Percentiles rank a stretch among this genome's conserved stretches.
Evolutionary conservation across 78 protist genomes (phyloP).

Genomic region (Dictyostelium brefeldianum): DNA sequence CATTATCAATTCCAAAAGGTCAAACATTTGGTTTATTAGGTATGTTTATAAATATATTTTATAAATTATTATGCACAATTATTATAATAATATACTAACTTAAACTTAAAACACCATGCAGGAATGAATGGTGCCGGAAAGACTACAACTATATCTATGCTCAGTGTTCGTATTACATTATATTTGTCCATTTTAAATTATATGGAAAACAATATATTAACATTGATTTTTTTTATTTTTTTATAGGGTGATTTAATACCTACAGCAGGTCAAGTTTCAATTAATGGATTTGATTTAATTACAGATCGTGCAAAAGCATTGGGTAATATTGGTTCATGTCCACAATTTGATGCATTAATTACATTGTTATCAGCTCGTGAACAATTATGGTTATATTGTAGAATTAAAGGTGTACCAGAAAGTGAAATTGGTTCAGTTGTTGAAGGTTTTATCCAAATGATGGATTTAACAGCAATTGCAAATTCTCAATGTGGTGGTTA

Average conservation of each 20-base stretch:
- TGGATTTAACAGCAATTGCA: constrained; percentile 40
- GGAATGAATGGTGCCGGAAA: constrained; percentile 98
- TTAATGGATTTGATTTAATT: constrained; percentile 55
- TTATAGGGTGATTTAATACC: constrained; percentile 89
- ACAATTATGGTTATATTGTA: constrained; percentile 89
- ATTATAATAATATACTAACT: too few relatives aligned
- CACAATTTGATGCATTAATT: constrained; percentile 92
- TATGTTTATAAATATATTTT: too few relatives aligned
- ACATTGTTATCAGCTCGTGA: constrained; percentile 88
- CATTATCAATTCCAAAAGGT: constrained; percentile 73
- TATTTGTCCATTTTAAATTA: too few relatives aligned
- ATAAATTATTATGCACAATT: too few relatives aligned
- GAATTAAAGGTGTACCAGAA: constrained; percentile 82
- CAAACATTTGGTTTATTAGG: constrained; percentile 95
- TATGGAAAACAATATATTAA: too few relatives aligned
- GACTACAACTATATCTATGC: constrained; percentile 92
- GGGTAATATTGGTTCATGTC: constrained; percentile 90
- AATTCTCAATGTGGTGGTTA: constrained; percentile 11
- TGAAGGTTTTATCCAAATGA: constrained; percentile 35
- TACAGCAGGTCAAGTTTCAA: constrained; percentile 86
- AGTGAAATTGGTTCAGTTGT: neutral
- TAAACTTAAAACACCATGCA: too few relatives aligned
- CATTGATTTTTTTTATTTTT: too few relatives aligned
- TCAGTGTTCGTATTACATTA: too few relatives aligned
- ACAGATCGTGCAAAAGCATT: constrained; percentile 32